Conservation (phyloP, 129 eudicot genomes). For the Lactuca saligna region DNA sequence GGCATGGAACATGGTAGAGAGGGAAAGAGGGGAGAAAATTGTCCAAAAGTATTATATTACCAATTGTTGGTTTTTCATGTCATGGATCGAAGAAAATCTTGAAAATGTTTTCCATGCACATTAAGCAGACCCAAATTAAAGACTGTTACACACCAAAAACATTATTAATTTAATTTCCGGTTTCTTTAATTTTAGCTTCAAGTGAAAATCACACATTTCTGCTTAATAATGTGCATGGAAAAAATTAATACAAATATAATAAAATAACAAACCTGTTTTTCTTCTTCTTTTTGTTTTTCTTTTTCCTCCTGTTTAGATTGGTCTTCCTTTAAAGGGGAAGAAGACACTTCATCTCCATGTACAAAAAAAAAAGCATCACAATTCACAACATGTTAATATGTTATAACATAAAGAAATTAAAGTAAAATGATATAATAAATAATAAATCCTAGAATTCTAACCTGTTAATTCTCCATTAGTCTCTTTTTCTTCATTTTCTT, state of each 20-base stretch:
- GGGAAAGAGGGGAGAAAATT: too few relatives aligned
- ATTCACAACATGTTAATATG: not conserved
- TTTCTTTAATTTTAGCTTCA: slow-evolving; percentile 11
- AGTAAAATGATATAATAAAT: too few relatives aligned
- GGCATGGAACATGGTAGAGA: too few relatives aligned
- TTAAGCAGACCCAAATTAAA: slow-evolving; percentile 47
- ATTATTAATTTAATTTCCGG: not conserved
- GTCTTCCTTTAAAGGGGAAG: slow-evolving; percentile 8
- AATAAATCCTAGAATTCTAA: too few relatives aligned
- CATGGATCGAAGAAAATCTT: slow-evolving; percentile 45
- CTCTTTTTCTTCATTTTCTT: not conserved
- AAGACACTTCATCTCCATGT: slow-evolving; percentile 21
- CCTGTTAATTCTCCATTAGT: too few relatives aligned
- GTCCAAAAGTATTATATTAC: too few relatives aligned
- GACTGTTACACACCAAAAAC: slow-evolving; percentile 43
- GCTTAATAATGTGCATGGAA: too few relatives aligned
- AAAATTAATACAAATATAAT: too few relatives aligned
- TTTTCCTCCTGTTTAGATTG: slow-evolving; percentile 18
- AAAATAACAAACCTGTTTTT: slow-evolving; percentile 35
- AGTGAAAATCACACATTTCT: not conserved
- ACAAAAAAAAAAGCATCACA: not conserved
- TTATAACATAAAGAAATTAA: too few relatives aligned
- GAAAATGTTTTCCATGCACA: slow-evolving; percentile 45
- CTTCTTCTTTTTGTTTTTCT: not conserved
- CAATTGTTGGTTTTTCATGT: slow-evolving; percentile 33